phyloP scores from a whole-genome alignment of 192 early-diverging fungal species.

The Jimgerdemannia flammicorona region DNA sequence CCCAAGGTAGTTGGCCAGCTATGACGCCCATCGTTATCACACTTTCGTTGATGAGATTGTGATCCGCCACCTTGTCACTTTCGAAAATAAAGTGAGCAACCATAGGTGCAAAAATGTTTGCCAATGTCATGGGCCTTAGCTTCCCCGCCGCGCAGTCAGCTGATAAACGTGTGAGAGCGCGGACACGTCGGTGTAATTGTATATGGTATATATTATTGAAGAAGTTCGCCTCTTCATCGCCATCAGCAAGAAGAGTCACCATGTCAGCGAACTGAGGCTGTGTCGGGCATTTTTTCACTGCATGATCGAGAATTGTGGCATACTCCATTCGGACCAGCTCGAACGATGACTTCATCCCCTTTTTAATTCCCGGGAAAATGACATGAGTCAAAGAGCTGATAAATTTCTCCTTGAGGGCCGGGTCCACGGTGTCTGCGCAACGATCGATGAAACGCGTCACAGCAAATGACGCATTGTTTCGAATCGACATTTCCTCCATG shows the following conservation, averaged over 20 bases:
- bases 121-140: constrained; percentile 46
- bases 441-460: constrained; percentile 69
- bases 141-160: constrained; percentile 40
- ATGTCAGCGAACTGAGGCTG: constrained; percentile 62
- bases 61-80: constrained; percentile 56
- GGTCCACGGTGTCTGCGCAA: constrained; percentile 21
- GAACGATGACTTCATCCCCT: constrained; percentile 49
- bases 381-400: constrained; percentile 53
- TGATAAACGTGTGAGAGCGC: constrained; percentile 75
- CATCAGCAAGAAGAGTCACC: constrained; percentile 57
- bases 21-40: constrained; percentile 73
- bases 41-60: constrained; percentile 81
- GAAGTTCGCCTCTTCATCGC: constrained; percentile 91
- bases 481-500: constrained; percentile 80
- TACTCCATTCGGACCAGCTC: constrained; percentile 71
- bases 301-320: constrained; percentile 54
- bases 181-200: constrained; percentile 89
- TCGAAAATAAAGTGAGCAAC: constrained; percentile 88
- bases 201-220: constrained; percentile 96
- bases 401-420: constrained; percentile 31
- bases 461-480: constrained; percentile 75
- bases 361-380: constrained; percentile 69
- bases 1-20: constrained; percentile 74
- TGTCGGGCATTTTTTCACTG: constrained; percentile 58
- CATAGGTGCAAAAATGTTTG: constrained; percentile 80